These are phyloP conservation scores for Escovopsis sp. DNA, from an alignment of 2,329 filamentous ascomycete species.

Conservation along the genomic window DNA sequence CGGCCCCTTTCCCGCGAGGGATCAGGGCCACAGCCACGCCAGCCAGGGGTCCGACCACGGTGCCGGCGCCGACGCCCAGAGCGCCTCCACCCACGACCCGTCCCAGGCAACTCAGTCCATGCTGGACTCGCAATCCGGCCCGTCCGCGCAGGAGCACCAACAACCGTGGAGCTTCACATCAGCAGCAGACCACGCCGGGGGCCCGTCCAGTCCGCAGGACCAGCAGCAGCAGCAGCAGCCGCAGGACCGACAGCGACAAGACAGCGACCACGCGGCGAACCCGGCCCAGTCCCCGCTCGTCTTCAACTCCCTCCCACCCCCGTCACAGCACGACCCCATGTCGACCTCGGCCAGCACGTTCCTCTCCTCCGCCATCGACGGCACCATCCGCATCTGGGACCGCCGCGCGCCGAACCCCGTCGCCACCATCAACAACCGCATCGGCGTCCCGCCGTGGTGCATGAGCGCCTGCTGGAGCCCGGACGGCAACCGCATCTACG, in stretches of 20 bases:
- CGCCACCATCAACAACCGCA: slow-evolving; percentile 60
- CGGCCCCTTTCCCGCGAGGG: neutral
- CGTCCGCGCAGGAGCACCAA: neutral
- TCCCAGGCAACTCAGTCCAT: neutral
- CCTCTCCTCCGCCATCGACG: slow-evolving; percentile 76
- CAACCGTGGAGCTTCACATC: neutral
- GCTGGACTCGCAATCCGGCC: slow-evolving; percentile 1
- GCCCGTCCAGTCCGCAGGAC: too few relatives aligned
- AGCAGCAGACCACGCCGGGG: too few relatives aligned
- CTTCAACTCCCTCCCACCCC: slow-evolving; percentile 22
- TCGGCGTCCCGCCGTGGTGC: slow-evolving; percentile 83
- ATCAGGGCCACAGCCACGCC: neutral
- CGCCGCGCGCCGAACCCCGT: slow-evolving; percentile 60
- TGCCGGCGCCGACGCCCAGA: neutral
- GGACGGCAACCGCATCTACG: slow-evolving; percentile 90
- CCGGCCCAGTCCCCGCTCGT: slow-evolving; percentile 9
- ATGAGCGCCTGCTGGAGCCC: slow-evolving; percentile 96
- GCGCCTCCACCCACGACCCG: neutral
- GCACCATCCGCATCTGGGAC: slow-evolving; percentile 88
- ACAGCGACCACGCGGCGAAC: too few relatives aligned
- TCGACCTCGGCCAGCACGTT: slow-evolving; percentile 66
- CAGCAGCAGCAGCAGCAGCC: neutral
- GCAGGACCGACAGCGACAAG: slow-evolving; percentile 1
- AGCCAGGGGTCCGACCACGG: too few relatives aligned
- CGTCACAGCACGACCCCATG: slow-evolving; percentile 33